Base-by-base conservation (phyloP, 2,329 filamentous ascomycete species). In the Trichoderma sp. region DNA sequence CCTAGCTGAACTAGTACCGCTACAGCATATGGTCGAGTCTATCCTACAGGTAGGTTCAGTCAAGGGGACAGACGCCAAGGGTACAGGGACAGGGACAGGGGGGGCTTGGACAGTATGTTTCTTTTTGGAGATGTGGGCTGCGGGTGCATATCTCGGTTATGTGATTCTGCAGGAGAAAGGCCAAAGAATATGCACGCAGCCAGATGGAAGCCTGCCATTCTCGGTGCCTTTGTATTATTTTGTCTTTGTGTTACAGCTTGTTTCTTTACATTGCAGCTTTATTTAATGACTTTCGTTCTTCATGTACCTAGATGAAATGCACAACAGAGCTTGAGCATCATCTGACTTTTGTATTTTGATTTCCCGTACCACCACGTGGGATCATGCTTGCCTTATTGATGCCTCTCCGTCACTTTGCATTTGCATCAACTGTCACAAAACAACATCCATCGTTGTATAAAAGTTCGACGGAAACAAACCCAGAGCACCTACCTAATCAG, bases 131-230 rank as follows among this genome's bases (percentile, higher is more conserved):
- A 51, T 53, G 32, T 26, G 32, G 60, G 32, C 60, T 62, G 11
- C 36, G 32, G 15, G 15, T 39, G 32, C 34, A 63, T 14, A 39
- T 51, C 43, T 65, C 62, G 62, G 62, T 15, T 65, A 65, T 43
- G 62, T 34, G 62, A 57, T 36, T 36, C 63, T 66, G 63, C 47
- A 66, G 43, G 63, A 66, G 51, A 57, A 57, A 67, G 43, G 18
- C 63, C 32, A 53, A 66, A 36, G 12, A 66, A 66, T 28, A 66
- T 66, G 62, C 64, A 57, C 51, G 51, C 32, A 43, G 4, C 43
- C 6, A 18, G 15, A 34, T 53, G 62, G 28, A 65, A 65, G 15
- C 43, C 43, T 51, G 43, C n/a, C 43, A 51, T 51, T 51, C n/a
- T 51, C 43, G 43, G 43, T n/a, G 43, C 21, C 21, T 24, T 14